Conservation (phyloP, 805 yeast species). For the Kazachstania psychrophila region DNA sequence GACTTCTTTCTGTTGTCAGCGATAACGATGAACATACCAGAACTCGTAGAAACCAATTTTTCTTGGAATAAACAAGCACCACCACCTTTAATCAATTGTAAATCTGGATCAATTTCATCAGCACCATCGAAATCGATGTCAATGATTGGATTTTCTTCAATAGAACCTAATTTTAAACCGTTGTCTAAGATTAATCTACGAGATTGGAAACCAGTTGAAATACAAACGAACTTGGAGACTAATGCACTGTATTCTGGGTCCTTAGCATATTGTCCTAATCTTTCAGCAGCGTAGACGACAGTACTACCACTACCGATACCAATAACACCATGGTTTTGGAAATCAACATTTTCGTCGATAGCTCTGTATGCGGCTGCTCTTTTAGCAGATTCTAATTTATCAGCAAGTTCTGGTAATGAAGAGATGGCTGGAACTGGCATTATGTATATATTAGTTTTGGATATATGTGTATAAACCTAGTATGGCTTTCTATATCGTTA, state of each 20-base stretch:
- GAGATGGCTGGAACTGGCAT: constrained; percentile 6
- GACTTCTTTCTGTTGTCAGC: constrained; percentile 89
- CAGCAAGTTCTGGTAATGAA: constrained; percentile 8
- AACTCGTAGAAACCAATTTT: constrained; percentile 78
- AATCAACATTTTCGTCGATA: constrained; percentile 58
- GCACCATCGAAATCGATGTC: constrained; percentile 98
- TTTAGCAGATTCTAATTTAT: constrained; percentile 70
- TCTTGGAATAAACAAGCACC: constrained; percentile 98
- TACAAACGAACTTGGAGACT: constrained; percentile 50
- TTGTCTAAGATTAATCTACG: constrained; percentile 75
- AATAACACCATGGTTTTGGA: constrained; percentile 56
- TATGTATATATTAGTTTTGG: not conserved
- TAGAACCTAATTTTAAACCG: constrained; percentile 66
- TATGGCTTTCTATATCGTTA: too few species aligned
- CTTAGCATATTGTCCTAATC: constrained; percentile 50
- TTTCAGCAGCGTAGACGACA: constrained; percentile 92
- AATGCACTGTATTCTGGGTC: constrained; percentile 32
- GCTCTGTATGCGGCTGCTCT: constrained; percentile 85
- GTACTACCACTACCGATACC: constrained; percentile 98
- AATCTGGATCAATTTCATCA: constrained; percentile 77
- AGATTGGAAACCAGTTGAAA: constrained; percentile 96
- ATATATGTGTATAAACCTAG: not conserved
- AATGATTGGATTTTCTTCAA: constrained; percentile 72
- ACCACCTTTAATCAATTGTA: constrained; percentile 94
- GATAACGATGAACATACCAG: constrained; percentile 70